Base-by-base conservation (phyloP, 2,329 filamentous ascomycete species). In the Hortaea sp. region DNA sequence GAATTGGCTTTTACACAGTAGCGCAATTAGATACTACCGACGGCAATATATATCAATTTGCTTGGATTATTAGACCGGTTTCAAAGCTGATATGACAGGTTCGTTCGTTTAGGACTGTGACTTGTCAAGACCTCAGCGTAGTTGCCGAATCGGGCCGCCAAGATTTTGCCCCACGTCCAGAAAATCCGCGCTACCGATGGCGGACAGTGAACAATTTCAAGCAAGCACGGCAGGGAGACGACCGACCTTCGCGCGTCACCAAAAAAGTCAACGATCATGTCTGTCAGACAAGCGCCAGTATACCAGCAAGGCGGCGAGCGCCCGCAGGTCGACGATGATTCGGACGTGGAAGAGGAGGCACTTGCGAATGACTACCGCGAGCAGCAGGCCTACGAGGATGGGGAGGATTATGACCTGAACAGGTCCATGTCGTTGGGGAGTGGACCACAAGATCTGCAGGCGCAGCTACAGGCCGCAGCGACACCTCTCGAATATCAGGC, bases 401-500 rank as follows among this genome's bases (percentile, higher is more conserved):
- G 83, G 59, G 57, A 61, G 30, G 58, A 61, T 49, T 62, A 65
- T 46, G 85, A 94, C 57, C 72, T 94, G 59, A 88, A 90, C 67
- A 79, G 81, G 66, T 81, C 81, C 59, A 60, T 61, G 31, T 70
- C 70, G 31, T 57, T 69, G 60, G 81, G 81, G 67, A 79, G 77
- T 60, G 85, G 87, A 69, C 76, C 81, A 64, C 88, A 94, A 69
- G 92, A 97, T 65, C 87, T 98, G 62, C 89, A 97, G 73, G 84
- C 87, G 53, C 85, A 92, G 67, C 78, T 98, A 53, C 83, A 83
- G 55, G 88, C 89, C 56, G 92, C 92, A 49, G 92, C 92, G 54
- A 90, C 92, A 63, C 92, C 92, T 43, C 77, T 98, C 57, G 92
- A 98, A 67, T 97, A 94, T 70, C 88, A 92, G 64, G 92, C 92